Conservation (phyloP, 495 filamentous ascomycete genomes). For the Lepraria neglecta region DNA sequence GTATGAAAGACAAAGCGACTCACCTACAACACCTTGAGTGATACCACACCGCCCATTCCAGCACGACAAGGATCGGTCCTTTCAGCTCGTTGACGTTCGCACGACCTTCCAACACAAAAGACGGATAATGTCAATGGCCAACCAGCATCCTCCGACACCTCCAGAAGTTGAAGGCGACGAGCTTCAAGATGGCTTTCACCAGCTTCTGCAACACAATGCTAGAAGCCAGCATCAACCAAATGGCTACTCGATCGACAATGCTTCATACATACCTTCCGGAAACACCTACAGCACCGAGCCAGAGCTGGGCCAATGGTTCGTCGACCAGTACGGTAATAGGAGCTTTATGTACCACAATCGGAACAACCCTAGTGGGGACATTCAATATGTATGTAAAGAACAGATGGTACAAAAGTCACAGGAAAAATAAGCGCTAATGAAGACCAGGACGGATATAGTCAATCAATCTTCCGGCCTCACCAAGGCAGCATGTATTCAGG, state of each 20-base stretch:
- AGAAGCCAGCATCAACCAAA: constrained; percentile 28
- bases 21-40: not conserved
- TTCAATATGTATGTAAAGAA: constrained; percentile 38
- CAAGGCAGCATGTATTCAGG: constrained; percentile 10
- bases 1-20: constrained; percentile 13
- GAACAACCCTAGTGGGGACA: constrained; percentile 32
- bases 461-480: constrained; percentile 12
- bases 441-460: constrained; percentile 28
- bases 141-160: constrained; percentile 17
- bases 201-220: constrained; percentile 46
- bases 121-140: constrained; percentile 19
- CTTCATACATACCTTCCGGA: constrained; percentile 20
- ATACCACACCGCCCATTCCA: not conserved
- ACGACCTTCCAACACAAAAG: not conserved
- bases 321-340: constrained; percentile 26
- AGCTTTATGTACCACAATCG: constrained; percentile 29
- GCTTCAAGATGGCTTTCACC: constrained; percentile 42
- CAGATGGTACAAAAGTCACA: not conserved
- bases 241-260: constrained; percentile 16
- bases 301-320: constrained; percentile 17
- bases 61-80: not conserved
- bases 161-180: constrained; percentile 31
- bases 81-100: not conserved
- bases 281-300: constrained; percentile 27
- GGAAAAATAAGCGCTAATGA: constrained; percentile 18